Evolutionary conservation across 441 rosid species (phyloP), one percentile per base, ranked within the genome.

Genomic region (Arabidopsis lyrata): DNA sequence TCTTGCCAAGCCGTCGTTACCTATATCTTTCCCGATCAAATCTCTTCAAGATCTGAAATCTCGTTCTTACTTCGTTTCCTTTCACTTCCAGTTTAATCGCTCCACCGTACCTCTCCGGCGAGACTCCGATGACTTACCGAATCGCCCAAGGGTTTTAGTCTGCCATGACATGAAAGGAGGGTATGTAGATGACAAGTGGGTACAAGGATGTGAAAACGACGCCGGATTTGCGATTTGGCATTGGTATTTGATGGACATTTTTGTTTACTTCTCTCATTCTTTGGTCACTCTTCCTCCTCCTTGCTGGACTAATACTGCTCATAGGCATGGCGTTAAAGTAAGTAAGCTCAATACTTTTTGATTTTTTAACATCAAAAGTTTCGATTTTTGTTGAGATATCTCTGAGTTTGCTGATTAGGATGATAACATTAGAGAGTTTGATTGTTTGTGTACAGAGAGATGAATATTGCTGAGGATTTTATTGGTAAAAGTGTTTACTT

Each of bases 231-330:
- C 85, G 52, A 81, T 92, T 32, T 83, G 95, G 97, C 97, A 94
- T 82, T 91, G 96, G 97, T 78, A 90, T 70, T 83, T 91, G 87
- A 87, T 94, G 65, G 97, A 94, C 69, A 66, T 92, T 52, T 94
- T 92, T 45, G 96, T 92, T 34, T 95, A 90, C 59, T 92, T 95
- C 62, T 86, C 99, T 2, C 97, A 92, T 74, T 22, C 68, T 70
- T 75, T 95, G 72, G 93, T 90, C 24, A 87, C 88, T 20, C 63
- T 95, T 82, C 97, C 97, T 36, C 99, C 97, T 67, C 97, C 99
- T 72, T 82, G 96, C 42, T 95, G 97, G 99, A 87, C 86, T 10
- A 95, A 92, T 61, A 80, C 97, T 66, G 97, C 97, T 83, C 97
- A 92, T 44, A 84, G 80, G 27, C 97, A 92, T 77, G 99, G 97